Conservation (phyloP, 2,329 filamentous ascomycete genomes). For the Immersiporthe knoxdaviesiana region DNA sequence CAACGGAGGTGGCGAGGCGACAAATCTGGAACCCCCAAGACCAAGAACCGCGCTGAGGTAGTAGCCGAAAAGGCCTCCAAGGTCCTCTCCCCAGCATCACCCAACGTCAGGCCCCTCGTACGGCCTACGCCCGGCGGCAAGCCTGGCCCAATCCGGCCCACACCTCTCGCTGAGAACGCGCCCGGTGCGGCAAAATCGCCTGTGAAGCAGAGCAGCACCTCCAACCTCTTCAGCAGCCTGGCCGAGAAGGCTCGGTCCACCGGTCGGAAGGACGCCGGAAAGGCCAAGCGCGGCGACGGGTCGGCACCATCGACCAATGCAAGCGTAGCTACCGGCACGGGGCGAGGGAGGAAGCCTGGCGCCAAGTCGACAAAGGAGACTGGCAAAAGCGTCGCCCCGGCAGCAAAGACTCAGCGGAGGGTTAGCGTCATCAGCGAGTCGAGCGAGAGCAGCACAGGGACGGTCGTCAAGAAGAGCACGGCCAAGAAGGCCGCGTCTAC, state of each 20-base stretch:
- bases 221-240: slow-evolving; percentile 57
- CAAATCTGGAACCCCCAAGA: slow-evolving; percentile 68
- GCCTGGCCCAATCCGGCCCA: slow-evolving; percentile 60
- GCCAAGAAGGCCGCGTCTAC: slow-evolving; percentile 40
- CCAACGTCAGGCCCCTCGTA: slow-evolving; percentile 72
- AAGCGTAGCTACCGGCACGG: slow-evolving; percentile 42
- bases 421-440: slow-evolving; percentile 64
- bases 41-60: slow-evolving; percentile 55
- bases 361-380: slow-evolving; percentile 40
- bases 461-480: slow-evolving; percentile 62
- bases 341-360: slow-evolving; percentile 23
- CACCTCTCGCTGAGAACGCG: slow-evolving; percentile 58
- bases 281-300: slow-evolving; percentile 24
- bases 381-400: slow-evolving; percentile 39
- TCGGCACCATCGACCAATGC: slow-evolving; percentile 43
- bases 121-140: slow-evolving; percentile 60
- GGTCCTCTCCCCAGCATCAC: slow-evolving; percentile 80
- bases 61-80: slow-evolving; percentile 52
- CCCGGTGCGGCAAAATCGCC: slow-evolving; percentile 65
- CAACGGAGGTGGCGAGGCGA: slow-evolving; percentile 60
- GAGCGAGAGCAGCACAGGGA: slow-evolving; percentile 66
- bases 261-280: slow-evolving; percentile 41
- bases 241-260: slow-evolving; percentile 63
- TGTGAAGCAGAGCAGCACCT: slow-evolving; percentile 55
- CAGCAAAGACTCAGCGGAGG: slow-evolving; percentile 53